Evolutionary conservation across 345 rosid species (phyloP), one percentile per base, ranked within the genome.

Genomic region (Citrus australasica): DNA sequence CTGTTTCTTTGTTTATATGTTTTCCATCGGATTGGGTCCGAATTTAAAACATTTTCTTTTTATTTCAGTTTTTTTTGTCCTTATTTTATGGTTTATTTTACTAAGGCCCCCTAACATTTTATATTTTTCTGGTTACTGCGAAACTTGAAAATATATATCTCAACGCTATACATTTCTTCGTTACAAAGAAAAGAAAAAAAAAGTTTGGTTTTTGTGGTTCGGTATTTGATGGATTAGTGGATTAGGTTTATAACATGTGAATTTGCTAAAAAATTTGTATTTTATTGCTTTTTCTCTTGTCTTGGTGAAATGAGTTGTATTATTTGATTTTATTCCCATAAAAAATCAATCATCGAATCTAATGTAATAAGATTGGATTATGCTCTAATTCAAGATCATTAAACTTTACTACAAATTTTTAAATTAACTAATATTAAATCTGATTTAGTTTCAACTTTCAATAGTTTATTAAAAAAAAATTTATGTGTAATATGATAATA

Each of bases 21-120:
- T 76, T 82, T 64, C 73, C 75, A 25, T 81, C 28, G 55, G 51
- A 30, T 37, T 65, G 69, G 42, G 21, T 19, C 40, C 40, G 40
- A 19, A 66, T 66, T 66, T 9, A 9, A 35, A 5, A 9, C 4
- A 11, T 16, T 17, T 33, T 25, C 28, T 30, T 27, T 33, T 59
- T 6, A 9, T 40, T 48, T 70, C 2, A 58, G 10, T n/a, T 11
- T 7, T 35, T 66, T 3, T 21, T 4, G 24, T 7, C 55, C 77
- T 61, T 8, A 22, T 32, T 4, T 17, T 19, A 22, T 28, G 48
- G 5, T 28, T 16, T 74, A 63, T 62, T 62, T 62, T 25, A 42
- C 1, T 3, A 62, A 74, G 14, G 14, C 9, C 37, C 37, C 55
- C 38, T 37, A 1, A 8, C 27, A 7, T 35, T 37, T 24, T 14